Evolutionary conservation across 768 basidiomycete species (phyloP).

Genomic region (Termitomyces sp.): DNA sequence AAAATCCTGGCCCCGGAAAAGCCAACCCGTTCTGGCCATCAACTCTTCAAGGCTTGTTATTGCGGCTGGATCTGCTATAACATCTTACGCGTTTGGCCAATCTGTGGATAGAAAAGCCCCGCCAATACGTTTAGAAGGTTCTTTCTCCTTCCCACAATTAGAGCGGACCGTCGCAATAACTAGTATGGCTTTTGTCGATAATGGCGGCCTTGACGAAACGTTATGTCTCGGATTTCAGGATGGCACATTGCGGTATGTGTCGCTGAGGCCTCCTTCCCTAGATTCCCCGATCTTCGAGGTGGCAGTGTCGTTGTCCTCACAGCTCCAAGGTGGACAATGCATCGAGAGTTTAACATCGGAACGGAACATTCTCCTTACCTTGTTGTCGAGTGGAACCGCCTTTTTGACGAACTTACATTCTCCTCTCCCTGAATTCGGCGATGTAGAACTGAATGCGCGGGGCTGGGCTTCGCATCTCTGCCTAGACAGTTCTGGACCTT

Average conservation of each 20-base stretch:
- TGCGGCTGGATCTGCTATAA: conserved; percentile 56
- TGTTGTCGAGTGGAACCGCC: conserved; percentile 57
- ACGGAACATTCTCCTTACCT: conserved; percentile 44
- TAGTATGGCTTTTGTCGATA: conserved; percentile 46
- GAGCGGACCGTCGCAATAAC: conserved; percentile 50
- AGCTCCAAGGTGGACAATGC: conserved; percentile 42
- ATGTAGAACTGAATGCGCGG: conserved; percentile 47
- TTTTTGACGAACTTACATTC: conserved; percentile 27
- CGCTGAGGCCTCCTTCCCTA: conserved; percentile 19
- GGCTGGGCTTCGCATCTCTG: conserved; percentile 67
- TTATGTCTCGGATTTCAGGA: conserved; percentile 60
- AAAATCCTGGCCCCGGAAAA: conserved; percentile 53
- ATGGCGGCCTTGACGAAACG: conserved; percentile 40
- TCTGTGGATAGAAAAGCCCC: conserved; percentile 35
- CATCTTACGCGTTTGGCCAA: conserved; percentile 52
- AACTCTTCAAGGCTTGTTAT: conserved; percentile 56
- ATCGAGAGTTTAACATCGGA: conserved; percentile 58
- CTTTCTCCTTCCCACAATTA: conserved; percentile 36
- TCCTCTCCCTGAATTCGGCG: conserved; percentile 21
- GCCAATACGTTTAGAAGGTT: conserved; percentile 45
- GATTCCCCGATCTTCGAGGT: conserved; percentile 19
- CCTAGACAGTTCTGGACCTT: conserved; percentile 49
- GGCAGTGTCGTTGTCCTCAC: conserved; percentile 9
- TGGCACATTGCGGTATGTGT: conserved; percentile 53
- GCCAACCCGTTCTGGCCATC: conserved; percentile 57